phyloP scores from a whole-genome alignment of 768 basidiomycete genomes.

The Mycena galopus region DNA sequence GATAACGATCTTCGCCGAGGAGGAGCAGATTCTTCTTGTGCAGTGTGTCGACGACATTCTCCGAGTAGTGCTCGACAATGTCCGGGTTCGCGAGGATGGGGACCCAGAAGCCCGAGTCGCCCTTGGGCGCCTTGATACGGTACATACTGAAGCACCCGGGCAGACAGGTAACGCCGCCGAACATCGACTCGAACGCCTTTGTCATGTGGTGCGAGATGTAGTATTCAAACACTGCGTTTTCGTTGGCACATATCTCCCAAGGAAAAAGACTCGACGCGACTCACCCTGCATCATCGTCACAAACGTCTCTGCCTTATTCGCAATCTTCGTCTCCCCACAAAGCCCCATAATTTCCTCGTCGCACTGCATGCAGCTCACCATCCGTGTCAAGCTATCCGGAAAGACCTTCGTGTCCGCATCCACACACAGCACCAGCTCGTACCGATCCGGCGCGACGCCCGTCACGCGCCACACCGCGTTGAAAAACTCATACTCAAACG shows the following conservation, averaged over 20 bases:
- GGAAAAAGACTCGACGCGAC: conserved; percentile 45
- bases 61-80: conserved; percentile 98
- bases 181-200: conserved; percentile 99
- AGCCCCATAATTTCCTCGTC: conserved; percentile 99
- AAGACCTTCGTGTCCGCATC: conserved; percentile 99
- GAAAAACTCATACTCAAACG: conserved; percentile 99
- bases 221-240: conserved; percentile 92
- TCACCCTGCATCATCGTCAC: conserved; percentile 99
- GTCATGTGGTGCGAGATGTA: conserved; percentile 99
- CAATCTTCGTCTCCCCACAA: conserved; percentile 99
- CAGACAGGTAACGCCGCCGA: conserved; percentile 98
- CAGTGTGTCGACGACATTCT: conserved; percentile 98
- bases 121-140: conserved; percentile 99
- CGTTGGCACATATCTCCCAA: background rate
- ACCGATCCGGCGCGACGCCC: conserved; percentile 95
- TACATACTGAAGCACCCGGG: conserved; percentile 99
- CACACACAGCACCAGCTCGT: conserved; percentile 95
- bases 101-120: conserved; percentile 96
- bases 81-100: conserved; percentile 99
- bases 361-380: conserved; percentile 97
- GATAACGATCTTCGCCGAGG: conserved; percentile 98
- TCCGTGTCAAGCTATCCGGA: conserved; percentile 96
- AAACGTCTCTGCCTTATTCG: conserved; percentile 98
- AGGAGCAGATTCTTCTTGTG: conserved; percentile 99
- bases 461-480: conserved; percentile 97